These are phyloP conservation scores for Alternaria hordeiaustralica DNA, from an alignment of 2,329 filamentous ascomycete genomes.

Conservation along the genomic window DNA sequence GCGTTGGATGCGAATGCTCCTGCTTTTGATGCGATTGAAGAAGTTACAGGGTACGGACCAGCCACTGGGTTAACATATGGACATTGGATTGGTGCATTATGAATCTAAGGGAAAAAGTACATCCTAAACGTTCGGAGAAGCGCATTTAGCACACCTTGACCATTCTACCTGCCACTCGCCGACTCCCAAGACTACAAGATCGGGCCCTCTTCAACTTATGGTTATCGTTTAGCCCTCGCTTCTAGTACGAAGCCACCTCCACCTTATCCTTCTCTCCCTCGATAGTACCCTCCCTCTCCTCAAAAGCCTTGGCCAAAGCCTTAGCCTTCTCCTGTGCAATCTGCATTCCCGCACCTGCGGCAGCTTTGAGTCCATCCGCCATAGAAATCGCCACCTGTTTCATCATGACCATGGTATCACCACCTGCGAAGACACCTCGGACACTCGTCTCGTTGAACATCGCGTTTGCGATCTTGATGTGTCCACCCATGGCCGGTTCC, in stretches of 20 bases:
- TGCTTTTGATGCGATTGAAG: background rate
- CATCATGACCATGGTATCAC: constrained; percentile 53
- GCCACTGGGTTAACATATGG: background rate
- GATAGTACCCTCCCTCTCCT: constrained; percentile 1
- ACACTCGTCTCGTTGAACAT: constrained; percentile 61
- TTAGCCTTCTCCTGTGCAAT: constrained; percentile 28
- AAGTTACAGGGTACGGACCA: background rate
- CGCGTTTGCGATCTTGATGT: constrained; percentile 50
- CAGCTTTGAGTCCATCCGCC: constrained; percentile 39
- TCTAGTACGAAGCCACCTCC: background rate
- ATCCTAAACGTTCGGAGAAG: background rate
- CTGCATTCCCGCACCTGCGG: constrained; percentile 32
- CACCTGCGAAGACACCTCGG: constrained; percentile 61
- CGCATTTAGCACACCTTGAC: background rate
- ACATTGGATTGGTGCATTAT: background rate
- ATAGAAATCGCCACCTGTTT: constrained; percentile 42
- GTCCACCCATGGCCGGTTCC: constrained; percentile 48
- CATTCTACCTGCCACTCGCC: background rate
- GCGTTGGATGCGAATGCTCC: background rate
- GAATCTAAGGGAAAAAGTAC: background rate
- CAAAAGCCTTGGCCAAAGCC: constrained; percentile 18
- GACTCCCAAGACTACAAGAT: background rate
- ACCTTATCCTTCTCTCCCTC: constrained; percentile 2
- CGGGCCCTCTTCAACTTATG: background rate
- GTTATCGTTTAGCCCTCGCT: background rate